Percentiles rank a stretch among this genome's conserved stretches.
Evolutionary conservation across 2,329 filamentous ascomycete species (phyloP).

Genomic region (Diaporthe sp.): DNA sequence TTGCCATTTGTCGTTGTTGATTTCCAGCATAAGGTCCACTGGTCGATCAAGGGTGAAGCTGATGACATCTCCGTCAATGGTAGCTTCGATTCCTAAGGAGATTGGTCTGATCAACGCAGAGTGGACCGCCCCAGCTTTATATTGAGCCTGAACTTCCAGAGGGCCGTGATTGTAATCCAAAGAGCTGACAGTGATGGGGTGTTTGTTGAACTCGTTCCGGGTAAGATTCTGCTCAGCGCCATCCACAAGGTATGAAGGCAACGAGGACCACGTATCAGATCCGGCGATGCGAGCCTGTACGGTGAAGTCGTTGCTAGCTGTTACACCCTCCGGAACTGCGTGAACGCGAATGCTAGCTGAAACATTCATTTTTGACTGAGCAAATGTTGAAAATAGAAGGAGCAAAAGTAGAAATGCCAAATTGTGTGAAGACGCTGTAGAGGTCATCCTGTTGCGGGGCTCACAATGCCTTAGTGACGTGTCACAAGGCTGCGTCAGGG

Average conservation of each 20-base stretch:
- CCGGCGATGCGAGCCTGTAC: slow-evolving; percentile 1
- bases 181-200: slow-evolving; percentile 8
- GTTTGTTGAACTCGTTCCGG: not conserved
- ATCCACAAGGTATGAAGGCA: slow-evolving; percentile 4
- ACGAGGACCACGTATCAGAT: not conserved
- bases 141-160: slow-evolving; percentile 10
- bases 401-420: not conserved
- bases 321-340: not conserved
- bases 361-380: not conserved
- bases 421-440: not conserved
- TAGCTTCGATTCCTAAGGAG: not conserved
- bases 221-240: slow-evolving; percentile 12
- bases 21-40: slow-evolving; percentile 5
- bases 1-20: slow-evolving; percentile 24
- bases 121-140: not conserved
- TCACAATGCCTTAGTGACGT: not conserved
- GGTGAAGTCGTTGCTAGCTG: slow-evolving; percentile 9
- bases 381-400: not conserved
- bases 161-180: not conserved
- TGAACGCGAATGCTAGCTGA: not conserved
- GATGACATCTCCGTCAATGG: not conserved
- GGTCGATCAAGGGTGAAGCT: not conserved
- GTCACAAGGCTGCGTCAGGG: not conserved
- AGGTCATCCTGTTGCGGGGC: not conserved
- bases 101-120: not conserved